Evolutionary conservation across 306 rosid species (phyloP).

Genomic region (Castanea sativa): DNA sequence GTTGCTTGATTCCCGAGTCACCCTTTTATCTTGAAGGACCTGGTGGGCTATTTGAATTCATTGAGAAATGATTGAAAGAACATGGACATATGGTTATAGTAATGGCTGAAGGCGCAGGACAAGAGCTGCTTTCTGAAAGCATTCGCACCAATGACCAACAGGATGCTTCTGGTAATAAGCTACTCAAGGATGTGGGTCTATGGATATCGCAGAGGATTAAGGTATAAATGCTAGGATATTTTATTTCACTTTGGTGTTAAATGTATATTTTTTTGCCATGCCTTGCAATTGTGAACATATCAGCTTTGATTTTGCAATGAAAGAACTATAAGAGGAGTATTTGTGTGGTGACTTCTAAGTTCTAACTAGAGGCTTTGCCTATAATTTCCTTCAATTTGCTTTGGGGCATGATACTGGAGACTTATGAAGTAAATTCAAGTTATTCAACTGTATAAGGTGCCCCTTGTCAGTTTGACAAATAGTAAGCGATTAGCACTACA

Average conservation of each 20-base stretch:
- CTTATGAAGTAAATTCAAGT: not conserved
- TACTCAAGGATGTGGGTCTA: conserved; percentile 60
- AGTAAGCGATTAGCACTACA: not conserved
- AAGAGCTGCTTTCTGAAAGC: conserved; percentile 43
- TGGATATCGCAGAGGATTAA: conserved; percentile 66
- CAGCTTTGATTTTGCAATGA: no score
- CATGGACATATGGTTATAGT: conserved; percentile 78
- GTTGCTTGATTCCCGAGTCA: conserved; percentile 78
- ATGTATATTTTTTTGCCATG: not conserved
- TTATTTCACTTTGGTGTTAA: not conserved
- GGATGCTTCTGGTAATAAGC: conserved; percentile 54
- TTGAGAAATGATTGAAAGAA: conserved; percentile 57
- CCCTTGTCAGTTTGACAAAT: conserved; percentile 1
- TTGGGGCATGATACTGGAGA: not conserved
- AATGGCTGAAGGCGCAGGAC: conserved; percentile 79
- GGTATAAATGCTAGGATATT: conserved; percentile 26
- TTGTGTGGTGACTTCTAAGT: not conserved
- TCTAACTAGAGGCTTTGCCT: not conserved
- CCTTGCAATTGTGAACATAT: not conserved
- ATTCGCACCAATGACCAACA: conserved; percentile 15
- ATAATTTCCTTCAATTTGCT: not conserved
- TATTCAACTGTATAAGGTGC: not conserved
- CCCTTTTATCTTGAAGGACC: conserved; percentile 68
- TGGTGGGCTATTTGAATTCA: conserved; percentile 59
- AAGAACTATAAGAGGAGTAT: no score